These are phyloP conservation scores for Peronospora belbahrii DNA, from an alignment of 352 stramenopile species.

Conservation along the genomic window DNA sequence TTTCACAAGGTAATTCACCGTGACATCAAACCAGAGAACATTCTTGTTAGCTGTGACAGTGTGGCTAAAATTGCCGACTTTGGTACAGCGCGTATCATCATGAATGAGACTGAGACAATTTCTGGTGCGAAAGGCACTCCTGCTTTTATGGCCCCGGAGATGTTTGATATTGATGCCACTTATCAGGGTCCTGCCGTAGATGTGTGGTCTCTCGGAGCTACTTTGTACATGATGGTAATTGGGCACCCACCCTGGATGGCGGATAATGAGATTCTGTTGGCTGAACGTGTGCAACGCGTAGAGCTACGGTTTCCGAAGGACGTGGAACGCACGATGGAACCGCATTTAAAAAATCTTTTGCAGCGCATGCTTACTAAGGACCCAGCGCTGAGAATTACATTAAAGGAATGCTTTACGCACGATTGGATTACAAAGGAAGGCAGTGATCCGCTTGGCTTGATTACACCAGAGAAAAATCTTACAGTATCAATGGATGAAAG, in stretches of 20 bases:
- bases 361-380: constrained; percentile 89
- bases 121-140: constrained; percentile 78
- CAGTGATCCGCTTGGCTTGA: constrained; percentile 65
- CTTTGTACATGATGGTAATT: constrained; percentile 89
- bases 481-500: constrained; percentile 81
- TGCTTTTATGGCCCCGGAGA: constrained; percentile 89
- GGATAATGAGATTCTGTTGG: constrained; percentile 85
- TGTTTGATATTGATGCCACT: constrained; percentile 86
- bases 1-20: constrained; percentile 90
- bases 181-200: constrained; percentile 82
- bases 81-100: constrained; percentile 85
- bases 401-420: constrained; percentile 84
- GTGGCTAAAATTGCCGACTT: constrained; percentile 89
- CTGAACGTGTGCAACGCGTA: constrained; percentile 78
- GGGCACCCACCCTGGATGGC: constrained; percentile 86
- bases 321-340: constrained; percentile 61
- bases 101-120: constrained; percentile 84
- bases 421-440: constrained; percentile 92
- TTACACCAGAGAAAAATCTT: constrained; percentile 44
- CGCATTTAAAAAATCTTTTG: constrained; percentile 87
- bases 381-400: constrained; percentile 62
- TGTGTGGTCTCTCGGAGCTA: constrained; percentile 87
- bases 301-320: constrained; percentile 83
- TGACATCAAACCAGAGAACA: constrained; percentile 89
- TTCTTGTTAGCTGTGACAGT: constrained; percentile 73